Percentiles rank a stretch among this genome's conserved stretches.
Evolutionary conservation across 1,284 basidiomycete species (phyloP).

Genomic region (Athelia sp.): DNA sequence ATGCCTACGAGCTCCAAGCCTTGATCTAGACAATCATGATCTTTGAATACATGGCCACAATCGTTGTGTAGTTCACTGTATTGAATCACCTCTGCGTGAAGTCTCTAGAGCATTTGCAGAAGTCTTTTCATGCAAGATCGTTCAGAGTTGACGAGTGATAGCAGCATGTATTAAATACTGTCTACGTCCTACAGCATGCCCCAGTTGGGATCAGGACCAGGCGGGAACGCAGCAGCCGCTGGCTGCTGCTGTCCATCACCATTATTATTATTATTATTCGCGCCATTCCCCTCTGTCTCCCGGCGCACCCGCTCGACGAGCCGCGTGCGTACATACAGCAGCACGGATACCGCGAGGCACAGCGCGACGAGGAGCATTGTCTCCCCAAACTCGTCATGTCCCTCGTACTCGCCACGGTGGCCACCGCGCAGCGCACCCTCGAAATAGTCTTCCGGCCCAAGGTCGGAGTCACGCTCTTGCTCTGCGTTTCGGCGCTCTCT

Average conservation of each 20-base stretch:
- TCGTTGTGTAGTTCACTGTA: too few species aligned
- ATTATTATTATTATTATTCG: neutral
- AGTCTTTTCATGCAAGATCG: too few species aligned
- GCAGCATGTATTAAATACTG: too few species aligned
- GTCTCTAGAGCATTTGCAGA: too few species aligned
- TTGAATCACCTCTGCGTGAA: too few species aligned
- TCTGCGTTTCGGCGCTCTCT: constrained; percentile 67
- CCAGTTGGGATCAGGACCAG: constrained; percentile 9
- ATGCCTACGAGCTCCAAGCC: too few species aligned
- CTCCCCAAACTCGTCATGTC: constrained; percentile 62
- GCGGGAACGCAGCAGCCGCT: constrained; percentile 6
- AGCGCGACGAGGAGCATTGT: constrained; percentile 66
- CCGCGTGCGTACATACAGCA: constrained; percentile 69
- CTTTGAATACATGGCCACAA: too few species aligned
- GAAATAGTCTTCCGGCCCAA: constrained; percentile 77
- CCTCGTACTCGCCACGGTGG: constrained; percentile 48
- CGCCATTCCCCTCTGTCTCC: constrained; percentile 28
- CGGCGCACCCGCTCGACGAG: constrained; percentile 65
- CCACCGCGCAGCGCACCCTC: constrained; percentile 59
- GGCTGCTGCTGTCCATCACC: constrained; percentile 15
- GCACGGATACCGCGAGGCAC: constrained; percentile 58
- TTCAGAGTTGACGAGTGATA: too few species aligned
- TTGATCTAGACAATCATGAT: too few species aligned
- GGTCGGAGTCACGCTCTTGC: constrained; percentile 65
- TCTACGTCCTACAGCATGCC: neutral